These are phyloP conservation scores for Sugiyamaella floridensis DNA, from an alignment of 805 yeast genomes.

Conservation along the genomic window DNA sequence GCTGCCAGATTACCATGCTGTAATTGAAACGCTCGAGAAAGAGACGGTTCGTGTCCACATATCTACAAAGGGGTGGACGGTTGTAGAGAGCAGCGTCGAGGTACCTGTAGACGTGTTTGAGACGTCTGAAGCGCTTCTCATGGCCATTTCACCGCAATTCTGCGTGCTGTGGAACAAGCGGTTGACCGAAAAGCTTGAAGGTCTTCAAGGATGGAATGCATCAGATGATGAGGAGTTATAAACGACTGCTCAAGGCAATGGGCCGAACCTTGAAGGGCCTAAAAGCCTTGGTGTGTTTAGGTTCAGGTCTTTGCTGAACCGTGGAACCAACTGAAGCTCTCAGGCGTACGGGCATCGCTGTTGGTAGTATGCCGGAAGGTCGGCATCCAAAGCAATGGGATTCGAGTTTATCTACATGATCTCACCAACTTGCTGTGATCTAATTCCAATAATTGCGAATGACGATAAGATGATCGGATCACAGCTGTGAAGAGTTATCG, in stretches of 20 bases:
- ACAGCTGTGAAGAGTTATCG: too few relatives aligned
- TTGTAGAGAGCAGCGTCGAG: background rate
- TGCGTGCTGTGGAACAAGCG: conserved; percentile 16
- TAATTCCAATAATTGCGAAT: too few relatives aligned
- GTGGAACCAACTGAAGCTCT: too few relatives aligned
- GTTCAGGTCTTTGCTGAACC: background rate
- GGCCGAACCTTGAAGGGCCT: background rate
- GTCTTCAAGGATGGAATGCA: background rate
- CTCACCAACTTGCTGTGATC: too few relatives aligned
- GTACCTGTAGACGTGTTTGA: conserved; percentile 18
- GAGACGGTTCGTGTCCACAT: conserved; percentile 5
- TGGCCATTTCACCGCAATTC: conserved; percentile 24
- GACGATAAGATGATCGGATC: too few relatives aligned
- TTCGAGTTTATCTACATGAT: too few relatives aligned
- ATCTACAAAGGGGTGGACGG: conserved; percentile 18
- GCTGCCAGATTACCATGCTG: background rate
- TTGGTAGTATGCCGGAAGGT: too few relatives aligned
- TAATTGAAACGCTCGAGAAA: conserved; percentile 18
- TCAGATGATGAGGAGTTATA: background rate
- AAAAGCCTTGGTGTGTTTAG: background rate
- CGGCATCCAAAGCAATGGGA: too few relatives aligned
- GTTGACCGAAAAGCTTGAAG: conserved; percentile 5
- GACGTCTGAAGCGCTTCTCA: conserved; percentile 28
- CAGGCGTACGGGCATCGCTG: too few relatives aligned
- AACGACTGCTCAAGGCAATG: background rate